A percentile compares a stretch with the other conserved stretches of the same genome.
Conservation (phyloP, 495 filamentous ascomycete species). For the Neurospora terricola region DNA sequence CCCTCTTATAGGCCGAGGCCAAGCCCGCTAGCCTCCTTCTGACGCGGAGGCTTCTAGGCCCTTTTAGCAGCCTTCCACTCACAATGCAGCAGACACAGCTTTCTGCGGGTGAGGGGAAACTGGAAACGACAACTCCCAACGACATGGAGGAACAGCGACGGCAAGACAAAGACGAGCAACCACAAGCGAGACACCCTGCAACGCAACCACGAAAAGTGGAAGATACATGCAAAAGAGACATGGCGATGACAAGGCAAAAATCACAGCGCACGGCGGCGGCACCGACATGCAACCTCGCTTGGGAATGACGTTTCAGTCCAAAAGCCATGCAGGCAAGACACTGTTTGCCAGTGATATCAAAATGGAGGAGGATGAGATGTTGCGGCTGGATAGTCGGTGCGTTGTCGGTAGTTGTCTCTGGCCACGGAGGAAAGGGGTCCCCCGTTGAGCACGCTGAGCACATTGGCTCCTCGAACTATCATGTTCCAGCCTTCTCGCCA, state of each 20-base stretch:
- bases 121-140: neutral
- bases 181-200: neutral
- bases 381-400: neutral
- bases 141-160: too few species aligned
- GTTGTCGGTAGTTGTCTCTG: neutral
- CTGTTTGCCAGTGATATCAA: neutral
- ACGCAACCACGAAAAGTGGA: neutral
- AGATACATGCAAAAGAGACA: neutral
- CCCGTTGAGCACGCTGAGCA: neutral
- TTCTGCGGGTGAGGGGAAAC: neutral
- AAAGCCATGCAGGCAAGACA: neutral
- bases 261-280: neutral
- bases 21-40: neutral
- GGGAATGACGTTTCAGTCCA: neutral
- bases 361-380: neutral
- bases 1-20: constrained; percentile 1
- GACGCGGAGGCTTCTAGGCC: neutral
- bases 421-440: neutral
- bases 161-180: neutral
- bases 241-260: neutral
- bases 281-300: neutral
- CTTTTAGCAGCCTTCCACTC: constrained; percentile 2
- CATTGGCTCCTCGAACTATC: neutral
- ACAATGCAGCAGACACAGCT: neutral
- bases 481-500: neutral